Evolutionary conservation across 306 rosid genomes (phyloP).

Genomic region (Sicyos baderoa): DNA sequence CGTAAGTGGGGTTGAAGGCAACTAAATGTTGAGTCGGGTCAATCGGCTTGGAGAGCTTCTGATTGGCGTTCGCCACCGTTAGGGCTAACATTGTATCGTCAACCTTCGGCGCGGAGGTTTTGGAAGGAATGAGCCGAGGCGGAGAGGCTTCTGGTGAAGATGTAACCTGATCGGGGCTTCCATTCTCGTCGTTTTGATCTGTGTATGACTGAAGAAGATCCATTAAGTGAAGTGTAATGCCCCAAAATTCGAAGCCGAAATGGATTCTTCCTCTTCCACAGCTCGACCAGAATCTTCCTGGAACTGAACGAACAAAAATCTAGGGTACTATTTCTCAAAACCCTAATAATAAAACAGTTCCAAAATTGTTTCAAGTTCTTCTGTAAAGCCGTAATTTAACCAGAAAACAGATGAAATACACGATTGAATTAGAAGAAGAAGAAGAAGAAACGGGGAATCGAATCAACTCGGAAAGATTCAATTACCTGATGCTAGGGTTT

Average conservation of each 20-base stretch:
- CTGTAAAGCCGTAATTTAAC: neutral
- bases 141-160: constrained; percentile 55
- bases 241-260: neutral
- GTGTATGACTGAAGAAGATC: constrained; percentile 61
- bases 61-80: constrained; percentile 37
- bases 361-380: neutral
- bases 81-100: constrained; percentile 90
- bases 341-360: constrained; percentile 9
- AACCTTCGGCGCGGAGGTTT: constrained; percentile 70
- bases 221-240: constrained; percentile 26
- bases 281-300: neutral
- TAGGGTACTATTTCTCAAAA: neutral
- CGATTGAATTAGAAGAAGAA: neutral
- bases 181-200: constrained; percentile 35
- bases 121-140: constrained; percentile 57
- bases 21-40: constrained; percentile 71
- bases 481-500: constrained; percentile 15
- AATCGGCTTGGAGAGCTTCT: constrained; percentile 41
- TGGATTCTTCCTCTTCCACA: neutral
- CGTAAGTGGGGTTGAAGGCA: constrained; percentile 75
- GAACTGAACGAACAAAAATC: neutral
- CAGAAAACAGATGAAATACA: neutral
- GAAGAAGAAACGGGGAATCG: neutral
- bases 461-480: neutral
- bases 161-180: constrained; percentile 38